Conservation (phyloP, 768 basidiomycete species). For the Lactarius quietus region DNA sequence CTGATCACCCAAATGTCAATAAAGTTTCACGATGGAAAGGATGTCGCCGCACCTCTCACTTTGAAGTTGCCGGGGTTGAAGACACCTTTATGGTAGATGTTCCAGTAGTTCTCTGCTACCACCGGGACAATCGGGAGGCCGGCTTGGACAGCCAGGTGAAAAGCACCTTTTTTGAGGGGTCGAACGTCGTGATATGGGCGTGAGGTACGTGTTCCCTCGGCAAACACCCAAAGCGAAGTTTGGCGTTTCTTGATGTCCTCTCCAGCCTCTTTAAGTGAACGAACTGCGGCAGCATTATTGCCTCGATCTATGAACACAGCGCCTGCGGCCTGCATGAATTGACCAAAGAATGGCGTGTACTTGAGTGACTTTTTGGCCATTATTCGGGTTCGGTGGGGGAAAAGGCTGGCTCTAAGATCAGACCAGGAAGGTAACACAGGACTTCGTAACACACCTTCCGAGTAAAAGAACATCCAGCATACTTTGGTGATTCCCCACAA, state of each 20-base stretch:
- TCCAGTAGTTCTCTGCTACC: slow-evolving; percentile 91
- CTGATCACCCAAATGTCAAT: slow-evolving; percentile 40
- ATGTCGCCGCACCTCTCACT: slow-evolving; percentile 62
- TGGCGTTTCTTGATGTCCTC: slow-evolving; percentile 66
- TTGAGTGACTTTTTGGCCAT: slow-evolving; percentile 91
- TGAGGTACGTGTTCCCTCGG: slow-evolving; percentile 89
- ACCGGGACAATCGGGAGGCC: slow-evolving; percentile 90
- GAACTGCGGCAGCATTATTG: slow-evolving; percentile 68
- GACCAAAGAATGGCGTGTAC: slow-evolving; percentile 79
- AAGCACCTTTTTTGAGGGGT: slow-evolving; percentile 97
- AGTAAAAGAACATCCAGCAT: slow-evolving; percentile 84
- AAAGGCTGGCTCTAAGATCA: slow-evolving; percentile 39
- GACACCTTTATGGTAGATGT: slow-evolving; percentile 71
- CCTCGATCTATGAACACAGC: slow-evolving; percentile 90
- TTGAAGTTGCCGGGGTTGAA: slow-evolving; percentile 76
- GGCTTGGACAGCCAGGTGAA: slow-evolving; percentile 91
- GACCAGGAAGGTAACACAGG: not conserved
- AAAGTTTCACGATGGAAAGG: not conserved
- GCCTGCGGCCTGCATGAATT: slow-evolving; percentile 86
- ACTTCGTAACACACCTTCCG: slow-evolving; percentile 55
- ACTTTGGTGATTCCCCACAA: slow-evolving; percentile 91
- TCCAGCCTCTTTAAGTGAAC: slow-evolving; percentile 72
- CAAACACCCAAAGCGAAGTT: slow-evolving; percentile 90
- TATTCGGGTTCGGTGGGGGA: slow-evolving; percentile 79
- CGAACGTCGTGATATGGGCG: slow-evolving; percentile 62